Base-by-base conservation (phyloP, 2,329 filamentous ascomycete species). In the Dendrostoma leiphaemia region DNA sequence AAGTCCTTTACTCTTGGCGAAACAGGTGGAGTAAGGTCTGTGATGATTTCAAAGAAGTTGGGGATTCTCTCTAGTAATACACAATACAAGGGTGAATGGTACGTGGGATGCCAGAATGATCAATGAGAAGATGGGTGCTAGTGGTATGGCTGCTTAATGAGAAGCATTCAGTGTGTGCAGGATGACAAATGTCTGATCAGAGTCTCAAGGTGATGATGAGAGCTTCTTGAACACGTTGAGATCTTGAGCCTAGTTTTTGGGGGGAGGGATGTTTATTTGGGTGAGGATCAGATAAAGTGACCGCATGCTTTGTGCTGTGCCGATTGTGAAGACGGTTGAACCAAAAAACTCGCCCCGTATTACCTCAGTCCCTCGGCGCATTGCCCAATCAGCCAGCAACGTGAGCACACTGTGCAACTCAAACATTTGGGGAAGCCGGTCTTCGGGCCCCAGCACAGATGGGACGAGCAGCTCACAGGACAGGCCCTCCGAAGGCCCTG, bases 221-320 rank as follows among this genome's bases (percentile, higher is more conserved):
- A 41, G 38, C 38, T 24, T 15, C 15, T 23, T n/a, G n/a, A n/a
- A n/a, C n/a, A n/a, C n/a, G n/a, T n/a, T n/a, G n/a, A 9, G 21
- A 26, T 13, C 23, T 9, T n/a, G 13, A 6, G 23, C 21, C 23
- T 23, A 24, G 38, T 23, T 13, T 13, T 15, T 21, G 15, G 38
- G 38, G 38, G 17, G 26, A 45, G 28, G 41, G 41, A 10, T 4
- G 44, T 24, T 28, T 32, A 21, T 46, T 31, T 46, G 29, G 29
- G 28, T 23, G 28, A 24, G 19, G 44, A 46, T 46, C 44, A 34
- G 44, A 46, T 46, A 46, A 46, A 46, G 44, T 46, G 26, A 45
- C 28, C 19, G 28, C 44, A 46, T 32, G n/a, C 24, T n/a, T 21
- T 41, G 38, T n/a, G n/a, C n/a, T n/a, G 38, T n/a, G n/a, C 38